Base-by-base conservation (phyloP, 495 filamentous ascomycete genomes). In the Aspergillus panamensis region DNA sequence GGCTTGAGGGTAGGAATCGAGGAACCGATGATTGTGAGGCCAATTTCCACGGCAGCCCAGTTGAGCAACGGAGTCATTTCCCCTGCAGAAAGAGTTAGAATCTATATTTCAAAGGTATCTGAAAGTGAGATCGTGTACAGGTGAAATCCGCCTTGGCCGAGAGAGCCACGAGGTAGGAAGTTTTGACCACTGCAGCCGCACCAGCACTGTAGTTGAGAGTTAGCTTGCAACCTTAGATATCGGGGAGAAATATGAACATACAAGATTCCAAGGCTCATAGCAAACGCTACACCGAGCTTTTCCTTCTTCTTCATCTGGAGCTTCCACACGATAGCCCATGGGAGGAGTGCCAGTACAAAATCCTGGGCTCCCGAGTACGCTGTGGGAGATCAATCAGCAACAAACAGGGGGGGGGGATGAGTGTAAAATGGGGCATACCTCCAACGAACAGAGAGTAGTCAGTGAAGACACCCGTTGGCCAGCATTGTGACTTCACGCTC, bases 221-320 rank as follows among this genome's bases (percentile, higher is more conserved):
- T 6, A 57, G 21, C 37, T 13, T 30, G 9, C 40, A 31, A 30
- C 1, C 12, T 48, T 45, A 6, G 0, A 17, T 4, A 14, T 21
- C 25, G 37, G 40, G 8, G n/a, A 32, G 7, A 40, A 19, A 20
- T 4, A 21, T 32, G 10, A 7, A 47, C 66, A 49, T 55, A 65
- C 66, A 65, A 63, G 12, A 66, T 29, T 45, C 66, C 66, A 55
- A 69, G 43, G 20, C 64, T 66, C 66, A 69, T 69, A 2, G 66
- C 66, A 12, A 66, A 17, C 1, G 64, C 62, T 19, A 69, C 61
- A 12, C 62, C 66, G 12, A 62, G 43, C 35, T 66, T 66, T 48
- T 66, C 66, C 6, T 60, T 60, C 21, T 52, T 60, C 35, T 57
- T 59, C 66, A 69, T 69, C 55, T 69, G 61, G 6, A 69, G 55